Conservation (phyloP, 768 basidiomycete species). For the Tulasnella calospora region DNA sequence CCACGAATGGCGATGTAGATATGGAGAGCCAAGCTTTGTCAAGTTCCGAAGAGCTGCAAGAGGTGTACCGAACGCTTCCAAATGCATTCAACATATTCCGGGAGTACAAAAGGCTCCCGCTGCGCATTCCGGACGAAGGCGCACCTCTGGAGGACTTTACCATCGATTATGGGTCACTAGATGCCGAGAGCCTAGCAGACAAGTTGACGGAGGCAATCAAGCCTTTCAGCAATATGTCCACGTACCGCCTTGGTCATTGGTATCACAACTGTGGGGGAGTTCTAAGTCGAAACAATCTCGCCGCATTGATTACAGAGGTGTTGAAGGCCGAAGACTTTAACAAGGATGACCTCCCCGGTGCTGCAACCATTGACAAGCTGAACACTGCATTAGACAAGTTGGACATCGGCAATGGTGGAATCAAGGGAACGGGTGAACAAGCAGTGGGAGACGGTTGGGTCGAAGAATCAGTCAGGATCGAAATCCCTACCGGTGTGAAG, state of each 20-base stretch:
- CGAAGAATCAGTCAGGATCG: neutral
- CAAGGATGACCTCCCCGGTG: neutral
- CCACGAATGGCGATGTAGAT: neutral
- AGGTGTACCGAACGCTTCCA: neutral
- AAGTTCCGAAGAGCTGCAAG: neutral
- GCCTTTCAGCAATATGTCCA: neutral
- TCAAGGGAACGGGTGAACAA: neutral
- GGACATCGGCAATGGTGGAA: neutral
- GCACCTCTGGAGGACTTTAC: neutral
- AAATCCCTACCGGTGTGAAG: constrained; percentile 1
- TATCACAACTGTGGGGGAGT: neutral
- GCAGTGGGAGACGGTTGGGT: neutral
- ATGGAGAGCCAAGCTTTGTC: neutral
- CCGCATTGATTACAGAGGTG: neutral
- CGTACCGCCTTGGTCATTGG: neutral
- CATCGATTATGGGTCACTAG: neutral
- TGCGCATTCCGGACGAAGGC: neutral
- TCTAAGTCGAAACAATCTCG: neutral
- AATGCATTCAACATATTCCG: constrained; percentile 2
- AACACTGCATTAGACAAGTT: neutral
- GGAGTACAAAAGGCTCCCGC: neutral
- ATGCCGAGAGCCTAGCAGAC: neutral
- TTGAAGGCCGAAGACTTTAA: neutral
- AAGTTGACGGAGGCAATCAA: neutral
- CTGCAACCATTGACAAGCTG: neutral